Base-by-base conservation (phyloP, 192 early-diverging fungal species). In the Coemansia sp. region DNA sequence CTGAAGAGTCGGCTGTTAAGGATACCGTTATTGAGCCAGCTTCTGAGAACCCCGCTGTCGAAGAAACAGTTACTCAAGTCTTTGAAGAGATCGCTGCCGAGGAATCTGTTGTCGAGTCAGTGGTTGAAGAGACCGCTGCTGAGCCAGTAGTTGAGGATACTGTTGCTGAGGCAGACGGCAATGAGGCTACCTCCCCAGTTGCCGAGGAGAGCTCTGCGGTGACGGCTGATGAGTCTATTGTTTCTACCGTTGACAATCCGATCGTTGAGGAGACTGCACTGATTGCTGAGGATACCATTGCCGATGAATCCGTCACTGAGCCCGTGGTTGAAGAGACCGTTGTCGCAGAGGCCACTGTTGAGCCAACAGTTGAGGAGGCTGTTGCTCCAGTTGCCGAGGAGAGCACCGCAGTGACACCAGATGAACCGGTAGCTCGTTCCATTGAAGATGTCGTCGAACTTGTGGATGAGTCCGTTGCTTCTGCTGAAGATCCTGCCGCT, bases 1-100 rank as follows among this genome's bases (percentile, higher is more conserved):
- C n/a, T 24, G 57, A 50, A 4, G 7, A 19, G 21, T 7, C 52
- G 5, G 12, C 29, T 23, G 17, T 12, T 38, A 64, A 57, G 1
- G 21, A 14, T 35, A n/a, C 14, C 38, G 22, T 14, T 24, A 4
- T n/a, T 5, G 22, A 22, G 9, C 3, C 37, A 9, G 22, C 23
- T n/a, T 3, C 25, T 23, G 47, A 24, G 21, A 62, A 24, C 21
- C 23, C 35, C 12, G 49, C 38, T 52, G 54, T 21, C 29, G 57
- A 27, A 5, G 57, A 64, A 17, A 57, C 48, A 2, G 58, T 11
- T 14, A 49, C 57, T 67, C 21, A 9, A 27, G 52, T 15, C 27
- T 12, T 5, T 8, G 12, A 54, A 27, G 54, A 10, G 5, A 19
- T n/a, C 4, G 11, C 24, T 55, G 23, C 8, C 10, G 54, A 43